Evolutionary conservation across 1,139 yeast genomes (phyloP).

Genomic region (Scheffersomyces lignicola): DNA sequence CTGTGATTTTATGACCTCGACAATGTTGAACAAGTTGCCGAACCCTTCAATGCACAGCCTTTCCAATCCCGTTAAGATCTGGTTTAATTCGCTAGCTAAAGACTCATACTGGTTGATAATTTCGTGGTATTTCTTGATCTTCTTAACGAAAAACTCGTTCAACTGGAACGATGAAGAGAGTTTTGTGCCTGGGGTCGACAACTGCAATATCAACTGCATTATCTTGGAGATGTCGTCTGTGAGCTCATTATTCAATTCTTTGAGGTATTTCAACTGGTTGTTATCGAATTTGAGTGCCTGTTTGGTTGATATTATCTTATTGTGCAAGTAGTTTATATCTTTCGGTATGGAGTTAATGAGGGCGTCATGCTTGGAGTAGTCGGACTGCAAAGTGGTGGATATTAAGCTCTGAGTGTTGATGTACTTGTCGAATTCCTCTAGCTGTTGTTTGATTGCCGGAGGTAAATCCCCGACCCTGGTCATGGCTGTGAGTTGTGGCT

Average conservation of each 20-base stretch:
- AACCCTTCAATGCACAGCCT: slow-evolving; percentile 45
- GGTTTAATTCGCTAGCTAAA: slow-evolving; percentile 72
- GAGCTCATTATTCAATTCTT: slow-evolving; percentile 54
- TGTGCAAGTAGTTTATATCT: slow-evolving; percentile 71
- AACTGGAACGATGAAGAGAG: slow-evolving; percentile 54
- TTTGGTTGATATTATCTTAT: slow-evolving; percentile 61
- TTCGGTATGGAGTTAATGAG: slow-evolving; percentile 79
- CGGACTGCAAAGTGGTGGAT: slow-evolving; percentile 73
- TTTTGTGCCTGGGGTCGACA: slow-evolving; percentile 67
- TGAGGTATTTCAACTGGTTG: slow-evolving; percentile 34
- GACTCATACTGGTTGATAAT: slow-evolving; percentile 71
- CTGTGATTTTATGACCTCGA: slow-evolving; percentile 76
- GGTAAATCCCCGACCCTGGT: slow-evolving; percentile 89
- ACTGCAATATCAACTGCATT: slow-evolving; percentile 62
- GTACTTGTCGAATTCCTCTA: slow-evolving; percentile 80
- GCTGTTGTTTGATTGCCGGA: slow-evolving; percentile 64
- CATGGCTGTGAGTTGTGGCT: slow-evolving; percentile 67
- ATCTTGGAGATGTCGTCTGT: slow-evolving; percentile 69
- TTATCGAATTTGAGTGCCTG: slow-evolving; percentile 60
- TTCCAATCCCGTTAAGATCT: slow-evolving; percentile 43
- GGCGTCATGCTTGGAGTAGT: slow-evolving; percentile 63
- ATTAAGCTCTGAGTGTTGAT: slow-evolving; percentile 81
- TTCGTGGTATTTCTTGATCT: slow-evolving; percentile 66
- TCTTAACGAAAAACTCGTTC: slow-evolving; percentile 49
- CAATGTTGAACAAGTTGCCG: slow-evolving; percentile 56